Base-by-base conservation (phyloP, 176 grass and related monocot species). In the Pontederia paniculata region DNA sequence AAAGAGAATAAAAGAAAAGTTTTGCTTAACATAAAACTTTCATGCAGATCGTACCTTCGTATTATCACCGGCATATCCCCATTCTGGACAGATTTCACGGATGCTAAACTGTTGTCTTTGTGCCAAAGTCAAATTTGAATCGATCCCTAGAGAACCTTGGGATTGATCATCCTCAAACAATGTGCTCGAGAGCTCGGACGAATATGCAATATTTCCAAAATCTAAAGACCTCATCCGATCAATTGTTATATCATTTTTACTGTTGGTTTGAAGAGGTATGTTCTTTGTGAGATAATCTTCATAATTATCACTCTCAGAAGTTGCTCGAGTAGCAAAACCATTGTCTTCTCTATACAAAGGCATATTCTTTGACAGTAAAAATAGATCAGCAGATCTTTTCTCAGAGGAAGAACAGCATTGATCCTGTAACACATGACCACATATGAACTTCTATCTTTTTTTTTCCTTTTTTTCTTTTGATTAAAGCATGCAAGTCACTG, bases 61-160 rank as follows among this genome's bases (percentile, higher is more conserved):
- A 28, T 44, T 85, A 74, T 98, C 86, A 69, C 65, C 64, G 50
- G 83, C 82, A 78, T 82, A 84, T 82, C 83, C 87, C 94, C 94
- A 98, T 75, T 98, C 94, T 55, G 87, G 94, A 81, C 80, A 91
- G 50, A 98, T 78, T 67, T 98, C 94, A 22, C 50, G 54, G 23
- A 98, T 88, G 56, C 43, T 91, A 69, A 98, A 98, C 49, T 23
- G 50, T 42, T 72, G 80, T 52, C 70, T 84, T 44, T 80, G 82
- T 63, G 55, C 74, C 44, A 76, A 68, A 10, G 67, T 50, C 59
- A 78, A 49, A 70, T 76, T 73, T 69, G 66, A 66, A 66, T 78
- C 76, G 17, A 60, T 42, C 70, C 23, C 54, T 13, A 81, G 70
- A 62, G 65, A 78, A 17, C 58, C 8, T 70, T 74, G 80, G 66